Evolutionary conservation across 2,329 filamentous ascomycete species (phyloP), one percentile per base, ranked within the genome.

Genomic region (Cryphonectria naterciae): DNA sequence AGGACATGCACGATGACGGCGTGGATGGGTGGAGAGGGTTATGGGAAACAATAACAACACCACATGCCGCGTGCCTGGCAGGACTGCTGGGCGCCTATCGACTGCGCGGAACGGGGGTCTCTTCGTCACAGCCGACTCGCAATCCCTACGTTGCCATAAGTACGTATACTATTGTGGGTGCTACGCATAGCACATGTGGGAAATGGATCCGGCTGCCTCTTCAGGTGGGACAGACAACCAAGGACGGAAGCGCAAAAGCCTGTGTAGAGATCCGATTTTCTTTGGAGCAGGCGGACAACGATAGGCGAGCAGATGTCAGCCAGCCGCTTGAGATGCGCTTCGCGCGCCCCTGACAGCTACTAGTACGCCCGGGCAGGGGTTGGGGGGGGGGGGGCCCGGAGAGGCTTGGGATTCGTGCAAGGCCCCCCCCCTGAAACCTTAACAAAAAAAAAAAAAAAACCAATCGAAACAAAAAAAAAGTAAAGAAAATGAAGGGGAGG

Each of bases 81-180:
- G n/a, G 32, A 37, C 52, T 17, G 68, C 52, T 60, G 68, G 65
- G 68, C 71, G 68, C 66, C 61, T 67, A 68, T 63, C 52, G 28
- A 32, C 46, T 64, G 58, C 37, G 61, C 25, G 56, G 63, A 37
- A 43, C 43, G 70, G 65, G 56, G 39, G 49, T 32, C 28, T 52
- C 49, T 49, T 46, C 64, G 60, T 60, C 63, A 52, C 54, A 37
- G 63, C 56, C 49, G 25, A 65, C n/a, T 28, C 66, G 49, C 63
- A 49, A 28, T 56, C n/a, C 41, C 62, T 49, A 70, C 58, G 7
- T 65, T 65, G 37, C 62, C 67, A 67, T 54, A 64, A 62, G 60
- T 41, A 62, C 35, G 35, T 22, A 62, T 41, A 35, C 58, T n/a
- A 37, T 17, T 19, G 28, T n/a, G 54, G 25, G 54, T 32, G 32